Conservation (phyloP, 2,329 filamentous ascomycete genomes). For the Septoria petroselini region DNA sequence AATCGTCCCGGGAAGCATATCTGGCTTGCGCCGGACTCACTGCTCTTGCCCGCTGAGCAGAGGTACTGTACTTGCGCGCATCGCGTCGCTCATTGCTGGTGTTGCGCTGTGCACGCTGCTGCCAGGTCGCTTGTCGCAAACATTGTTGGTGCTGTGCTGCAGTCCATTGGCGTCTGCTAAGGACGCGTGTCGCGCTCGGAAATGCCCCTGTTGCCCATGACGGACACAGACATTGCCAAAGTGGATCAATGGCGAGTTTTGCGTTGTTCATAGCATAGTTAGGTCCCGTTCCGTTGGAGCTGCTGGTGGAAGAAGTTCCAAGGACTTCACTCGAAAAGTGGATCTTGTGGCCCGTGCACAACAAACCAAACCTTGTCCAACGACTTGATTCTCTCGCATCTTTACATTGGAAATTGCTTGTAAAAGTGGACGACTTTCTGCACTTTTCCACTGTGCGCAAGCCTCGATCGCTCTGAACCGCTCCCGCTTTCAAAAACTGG, state of each 20-base stretch:
- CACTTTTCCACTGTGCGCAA: too few species aligned
- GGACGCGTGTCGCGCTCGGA: slow-evolving; percentile 7
- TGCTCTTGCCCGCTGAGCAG: neutral
- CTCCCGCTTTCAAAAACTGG: too few species aligned
- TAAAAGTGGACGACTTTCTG: too few species aligned
- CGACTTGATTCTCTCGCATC: too few species aligned
- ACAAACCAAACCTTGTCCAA: too few species aligned
- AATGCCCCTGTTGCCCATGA: slow-evolving; percentile 35
- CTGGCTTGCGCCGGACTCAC: neutral
- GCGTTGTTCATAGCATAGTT: slow-evolving; percentile 36
- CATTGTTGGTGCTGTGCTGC: slow-evolving; percentile 11
- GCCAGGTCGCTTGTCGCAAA: slow-evolving; percentile 20
- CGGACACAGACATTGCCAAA: slow-evolving; percentile 64
- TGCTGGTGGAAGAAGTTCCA: too few species aligned
- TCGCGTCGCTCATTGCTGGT: neutral
- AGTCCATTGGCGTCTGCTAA: slow-evolving; percentile 14
- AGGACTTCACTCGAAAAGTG: neutral
- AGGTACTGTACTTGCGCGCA: neutral
- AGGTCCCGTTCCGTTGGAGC: too few species aligned
- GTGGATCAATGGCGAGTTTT: slow-evolving; percentile 51
- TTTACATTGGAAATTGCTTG: too few species aligned
- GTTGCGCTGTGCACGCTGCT: neutral
- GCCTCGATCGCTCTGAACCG: too few species aligned
- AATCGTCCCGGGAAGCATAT: neutral
- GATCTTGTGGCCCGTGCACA: neutral